phyloP scores from a whole-genome alignment of 2,329 filamentous ascomycete species.

The Fusarium sp. region DNA sequence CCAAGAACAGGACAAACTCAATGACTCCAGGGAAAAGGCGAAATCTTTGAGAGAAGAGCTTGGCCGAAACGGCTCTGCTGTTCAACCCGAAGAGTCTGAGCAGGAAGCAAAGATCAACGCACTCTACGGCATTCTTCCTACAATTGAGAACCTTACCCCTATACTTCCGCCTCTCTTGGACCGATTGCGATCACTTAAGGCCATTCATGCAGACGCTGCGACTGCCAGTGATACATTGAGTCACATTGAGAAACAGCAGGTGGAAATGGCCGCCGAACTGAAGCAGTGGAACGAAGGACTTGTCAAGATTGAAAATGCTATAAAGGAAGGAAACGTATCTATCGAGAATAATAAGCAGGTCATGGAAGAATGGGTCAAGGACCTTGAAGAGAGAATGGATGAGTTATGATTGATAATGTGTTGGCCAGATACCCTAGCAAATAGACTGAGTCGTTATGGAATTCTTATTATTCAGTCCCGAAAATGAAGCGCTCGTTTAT shows the following conservation, averaged over 20 bases:
- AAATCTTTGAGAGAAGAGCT: constrained; percentile 71
- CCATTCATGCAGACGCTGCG: constrained; percentile 88
- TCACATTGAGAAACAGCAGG: constrained; percentile 81
- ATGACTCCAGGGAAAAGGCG: constrained; percentile 71
- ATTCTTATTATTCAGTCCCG: neutral
- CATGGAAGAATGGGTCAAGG: constrained; percentile 91
- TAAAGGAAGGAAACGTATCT: constrained; percentile 74
- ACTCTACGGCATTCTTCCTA: constrained; percentile 87
- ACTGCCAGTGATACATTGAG: constrained; percentile 81
- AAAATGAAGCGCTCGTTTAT: neutral
- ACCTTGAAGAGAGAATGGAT: constrained; percentile 81
- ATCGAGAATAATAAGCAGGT: constrained; percentile 84
- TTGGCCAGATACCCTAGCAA: constrained; percentile 49
- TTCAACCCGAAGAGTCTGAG: constrained; percentile 67
- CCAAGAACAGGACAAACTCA: constrained; percentile 77
- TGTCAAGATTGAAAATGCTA: constrained; percentile 79
- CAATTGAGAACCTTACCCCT: constrained; percentile 87
- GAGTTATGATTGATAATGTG: constrained; percentile 58
- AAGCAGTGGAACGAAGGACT: constrained; percentile 86
- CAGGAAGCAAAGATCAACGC: constrained; percentile 90
- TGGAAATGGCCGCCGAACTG: constrained; percentile 84
- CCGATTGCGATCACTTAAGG: constrained; percentile 82
- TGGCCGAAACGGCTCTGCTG: constrained; percentile 56
- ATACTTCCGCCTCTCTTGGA: constrained; percentile 87
- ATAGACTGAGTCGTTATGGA: constrained; percentile 12